Evolutionary conservation across 2,329 filamentous ascomycete species (phyloP), one percentile per base, ranked within the genome.

Genomic region (Grosmannia clavigera): DNA sequence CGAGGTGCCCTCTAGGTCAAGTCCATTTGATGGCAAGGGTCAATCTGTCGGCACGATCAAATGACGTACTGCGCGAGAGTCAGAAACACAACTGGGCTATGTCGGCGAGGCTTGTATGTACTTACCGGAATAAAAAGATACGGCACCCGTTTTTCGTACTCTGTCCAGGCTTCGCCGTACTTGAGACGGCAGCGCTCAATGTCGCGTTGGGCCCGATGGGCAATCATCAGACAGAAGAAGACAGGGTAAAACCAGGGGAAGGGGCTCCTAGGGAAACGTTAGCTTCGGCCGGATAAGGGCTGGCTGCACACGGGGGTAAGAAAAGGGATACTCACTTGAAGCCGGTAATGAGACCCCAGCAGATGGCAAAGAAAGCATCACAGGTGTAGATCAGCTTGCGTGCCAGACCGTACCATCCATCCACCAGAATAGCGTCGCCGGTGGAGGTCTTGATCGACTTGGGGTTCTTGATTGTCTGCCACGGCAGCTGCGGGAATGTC

Each of bases 201-300:
- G 70, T 95, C 90, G 64, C 90, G 81, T 58, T 76, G 74, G 12
- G 88, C 87, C 61, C 90, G 86, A 73, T 95, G 90, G 3, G 84
- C 77, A 68, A 95, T 94, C 89, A 94, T 94, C 65, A 76, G 75
- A 43, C 77, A 77, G 71, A 95, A 95, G 78, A 95, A 95, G 54
- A 89, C 71, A 0, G 89, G 87, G 69, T 95, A 94, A 73, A 95
- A 95, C 89, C 90, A 95, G 0, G 90, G 90, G 73, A 95, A 92
- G 0, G 89, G 88, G 67, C 86, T 90, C 66, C 64, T 65, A 33
- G 3, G 6, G 25, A 38, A 5, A 22, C 12, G 38, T 57, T 54
- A 57, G 57, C 19, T n/a, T 22, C 19, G 43, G 19, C 19, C 19
- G 19, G 16, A n/a, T n/a, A 46, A 1, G 19, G 27, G 2, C 25